These are phyloP conservation scores for Arthrobotrys pseudoclavata DNA, from an alignment of 2,329 filamentous ascomycete species.

Conservation along the genomic window DNA sequence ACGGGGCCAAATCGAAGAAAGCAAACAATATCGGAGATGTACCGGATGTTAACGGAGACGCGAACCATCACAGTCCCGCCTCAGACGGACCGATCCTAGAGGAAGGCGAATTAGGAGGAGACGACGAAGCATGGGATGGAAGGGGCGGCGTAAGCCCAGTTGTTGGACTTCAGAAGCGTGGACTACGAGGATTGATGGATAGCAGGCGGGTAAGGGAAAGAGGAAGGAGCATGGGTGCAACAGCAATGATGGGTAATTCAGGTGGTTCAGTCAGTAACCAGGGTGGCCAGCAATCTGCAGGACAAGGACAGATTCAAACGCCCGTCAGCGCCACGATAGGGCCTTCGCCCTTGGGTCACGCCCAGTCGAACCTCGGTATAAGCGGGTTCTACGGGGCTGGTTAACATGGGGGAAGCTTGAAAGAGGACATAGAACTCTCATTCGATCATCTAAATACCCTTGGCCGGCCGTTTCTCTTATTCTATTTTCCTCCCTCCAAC, in stretches of 20 bases:
- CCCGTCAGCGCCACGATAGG: slow-evolving; percentile 45
- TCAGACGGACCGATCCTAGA: slow-evolving; percentile 65
- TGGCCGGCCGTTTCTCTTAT: slow-evolving; percentile 18
- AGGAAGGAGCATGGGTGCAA: slow-evolving; percentile 66
- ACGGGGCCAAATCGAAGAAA: slow-evolving; percentile 41
- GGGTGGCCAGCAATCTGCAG: neutral
- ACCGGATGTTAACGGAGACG: slow-evolving; percentile 47
- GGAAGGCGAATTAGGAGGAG: slow-evolving; percentile 66
- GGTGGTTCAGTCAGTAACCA: slow-evolving; percentile 5
- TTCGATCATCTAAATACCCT: slow-evolving; percentile 46
- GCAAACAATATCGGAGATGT: slow-evolving; percentile 24
- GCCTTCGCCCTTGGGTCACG: slow-evolving; percentile 23
- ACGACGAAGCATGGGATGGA: slow-evolving; percentile 78
- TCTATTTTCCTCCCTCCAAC: slow-evolving; percentile 22
- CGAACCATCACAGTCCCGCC: slow-evolving; percentile 40
- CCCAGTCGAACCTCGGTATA: slow-evolving; percentile 31
- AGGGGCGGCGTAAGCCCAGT: slow-evolving; percentile 85
- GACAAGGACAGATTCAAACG: slow-evolving; percentile 24
- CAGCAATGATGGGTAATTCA: slow-evolving; percentile 39
- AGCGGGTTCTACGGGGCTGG: slow-evolving; percentile 46
- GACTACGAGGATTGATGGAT: slow-evolving; percentile 93
- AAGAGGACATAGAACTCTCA: slow-evolving; percentile 12
- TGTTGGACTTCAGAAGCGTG: slow-evolving; percentile 94
- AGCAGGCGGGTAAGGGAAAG: slow-evolving; percentile 86
- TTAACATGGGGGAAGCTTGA: slow-evolving; percentile 24